phyloP scores from a whole-genome alignment of 352 stramenopile genomes.

The Globisporangium okanoganense region DNA sequence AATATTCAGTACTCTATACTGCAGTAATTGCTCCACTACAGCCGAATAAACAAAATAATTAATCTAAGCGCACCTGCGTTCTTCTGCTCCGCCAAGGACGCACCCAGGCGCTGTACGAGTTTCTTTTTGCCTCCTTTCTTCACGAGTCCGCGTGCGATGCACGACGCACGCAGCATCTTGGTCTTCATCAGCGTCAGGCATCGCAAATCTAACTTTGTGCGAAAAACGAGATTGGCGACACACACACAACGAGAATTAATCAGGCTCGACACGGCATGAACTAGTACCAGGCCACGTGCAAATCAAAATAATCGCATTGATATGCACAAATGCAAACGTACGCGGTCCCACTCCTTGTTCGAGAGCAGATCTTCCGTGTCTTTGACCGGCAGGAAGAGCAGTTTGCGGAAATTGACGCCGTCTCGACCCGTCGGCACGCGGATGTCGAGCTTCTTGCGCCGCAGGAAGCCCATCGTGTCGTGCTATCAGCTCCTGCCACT shows the following conservation, averaged over 20 bases:
- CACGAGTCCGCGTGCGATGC: slow-evolving; percentile 52
- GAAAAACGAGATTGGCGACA: not conserved
- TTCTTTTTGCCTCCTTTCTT: slow-evolving; percentile 68
- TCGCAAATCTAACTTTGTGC: slow-evolving; percentile 60
- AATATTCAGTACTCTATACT: no score
- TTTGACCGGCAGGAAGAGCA: slow-evolving; percentile 65
- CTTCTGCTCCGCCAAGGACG: slow-evolving; percentile 59
- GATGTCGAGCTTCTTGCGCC: slow-evolving; percentile 62
- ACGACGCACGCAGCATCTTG: slow-evolving; percentile 79
- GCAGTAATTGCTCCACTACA: no score
- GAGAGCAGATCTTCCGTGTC: slow-evolving; percentile 72
- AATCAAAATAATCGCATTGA: no score
- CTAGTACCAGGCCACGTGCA: no score
- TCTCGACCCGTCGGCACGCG: slow-evolving; percentile 64
- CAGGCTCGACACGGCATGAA: not conserved
- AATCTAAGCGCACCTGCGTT: slow-evolving; percentile 40
- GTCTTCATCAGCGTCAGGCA: slow-evolving; percentile 80
- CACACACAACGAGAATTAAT: not conserved
- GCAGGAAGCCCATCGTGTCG: slow-evolving; percentile 49
- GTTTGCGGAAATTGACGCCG: slow-evolving; percentile 75
- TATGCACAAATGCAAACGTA: slow-evolving; percentile 21
- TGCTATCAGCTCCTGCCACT: not conserved
- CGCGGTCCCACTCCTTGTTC: slow-evolving; percentile 62
- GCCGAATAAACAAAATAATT: not conserved
- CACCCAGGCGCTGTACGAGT: slow-evolving; percentile 51